Conservation (phyloP, 225 moss, liverwort and hornwort genomes). For the Pseudisothecium myosuroides region DNA sequence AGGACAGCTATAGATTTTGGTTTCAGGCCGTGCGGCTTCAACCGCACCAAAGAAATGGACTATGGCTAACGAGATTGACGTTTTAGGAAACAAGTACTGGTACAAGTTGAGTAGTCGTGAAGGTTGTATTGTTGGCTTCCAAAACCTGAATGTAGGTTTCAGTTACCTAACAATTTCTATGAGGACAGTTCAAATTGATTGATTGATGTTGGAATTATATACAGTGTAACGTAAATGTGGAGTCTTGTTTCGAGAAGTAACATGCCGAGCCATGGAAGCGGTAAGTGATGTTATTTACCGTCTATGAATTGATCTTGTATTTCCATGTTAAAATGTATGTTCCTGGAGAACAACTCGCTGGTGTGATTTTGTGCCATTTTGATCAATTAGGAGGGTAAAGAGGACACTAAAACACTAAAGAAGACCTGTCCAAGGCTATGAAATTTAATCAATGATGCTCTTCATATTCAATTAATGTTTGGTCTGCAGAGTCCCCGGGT, state of each 20-base stretch:
- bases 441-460: background rate
- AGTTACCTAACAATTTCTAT: background rate
- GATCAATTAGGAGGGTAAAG: background rate
- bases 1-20: background rate
- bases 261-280: too few species aligned
- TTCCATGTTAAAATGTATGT: background rate
- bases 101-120: background rate
- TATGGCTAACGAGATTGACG: background rate
- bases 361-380: background rate
- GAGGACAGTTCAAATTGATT: background rate
- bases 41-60: background rate
- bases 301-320: background rate
- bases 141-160: background rate
- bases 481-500: rapidly evolving
- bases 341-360: too few species aligned
- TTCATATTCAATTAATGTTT: background rate
- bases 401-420: background rate
- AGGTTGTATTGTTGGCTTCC: background rate
- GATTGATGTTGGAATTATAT: background rate
- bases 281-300: background rate
- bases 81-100: background rate
- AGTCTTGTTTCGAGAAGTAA: background rate
- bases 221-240: background rate
- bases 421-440: background rate
- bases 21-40: background rate